Percentiles rank a stretch among this genome's conserved stretches.
These are phyloP conservation scores for Trichoderma oligosporum DNA, from an alignment of 2,329 filamentous ascomycete species.

Conservation along the genomic window DNA sequence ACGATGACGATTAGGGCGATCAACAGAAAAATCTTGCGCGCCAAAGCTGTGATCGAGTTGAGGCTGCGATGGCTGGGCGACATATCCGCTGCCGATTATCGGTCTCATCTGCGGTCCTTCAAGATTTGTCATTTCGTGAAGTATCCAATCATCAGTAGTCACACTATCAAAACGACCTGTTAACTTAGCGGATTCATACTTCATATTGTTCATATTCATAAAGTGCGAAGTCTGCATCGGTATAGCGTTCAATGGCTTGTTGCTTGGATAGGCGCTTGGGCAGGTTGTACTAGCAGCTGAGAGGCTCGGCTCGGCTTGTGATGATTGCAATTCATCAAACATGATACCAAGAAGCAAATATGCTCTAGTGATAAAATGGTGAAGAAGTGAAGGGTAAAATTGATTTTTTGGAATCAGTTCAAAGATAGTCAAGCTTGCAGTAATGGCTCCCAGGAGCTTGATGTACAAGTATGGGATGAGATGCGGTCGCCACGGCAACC, in stretches of 20 bases:
- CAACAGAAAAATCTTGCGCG: constrained; percentile 21
- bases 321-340: constrained; percentile 57
- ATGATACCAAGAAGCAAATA: constrained; percentile 30
- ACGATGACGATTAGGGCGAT: constrained; percentile 41
- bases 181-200: constrained; percentile 43
- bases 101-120: constrained; percentile 42
- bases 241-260: constrained; percentile 45
- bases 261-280: constrained; percentile 47
- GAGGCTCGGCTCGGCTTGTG: constrained; percentile 49
- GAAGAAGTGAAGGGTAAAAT: constrained; percentile 21
- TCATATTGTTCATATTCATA: constrained; percentile 50
- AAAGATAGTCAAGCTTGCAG: constrained; percentile 25
- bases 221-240: constrained; percentile 55
- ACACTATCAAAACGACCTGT: constrained; percentile 34
- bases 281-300: constrained; percentile 55
- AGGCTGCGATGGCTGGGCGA: constrained; percentile 30
- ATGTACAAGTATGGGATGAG: constrained; percentile 29
- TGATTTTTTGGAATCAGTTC: constrained; percentile 28
- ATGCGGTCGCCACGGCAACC: constrained; percentile 34
- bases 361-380: constrained; percentile 5
- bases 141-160: constrained; percentile 30
- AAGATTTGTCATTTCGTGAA: constrained; percentile 46
- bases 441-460: constrained; percentile 27
- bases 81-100: constrained; percentile 42
- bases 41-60: constrained; percentile 17